Evolutionary conservation across 2,329 filamentous ascomycete species (phyloP).

Genomic region (Alternaria consortialis): DNA sequence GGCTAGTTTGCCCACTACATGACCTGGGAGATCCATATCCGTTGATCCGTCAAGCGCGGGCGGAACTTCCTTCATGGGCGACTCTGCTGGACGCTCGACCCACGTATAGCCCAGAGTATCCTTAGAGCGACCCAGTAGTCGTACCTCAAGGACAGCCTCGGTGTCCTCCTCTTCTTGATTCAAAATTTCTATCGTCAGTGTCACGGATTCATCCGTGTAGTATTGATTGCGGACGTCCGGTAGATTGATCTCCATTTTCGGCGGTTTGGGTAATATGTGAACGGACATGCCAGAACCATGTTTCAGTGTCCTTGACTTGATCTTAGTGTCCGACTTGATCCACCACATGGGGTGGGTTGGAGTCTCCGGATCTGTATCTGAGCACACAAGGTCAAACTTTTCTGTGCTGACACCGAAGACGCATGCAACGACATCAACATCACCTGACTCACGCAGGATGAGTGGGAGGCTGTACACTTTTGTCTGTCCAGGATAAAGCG

Average conservation of each 20-base stretch:
- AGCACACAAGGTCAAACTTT: constrained; percentile 73
- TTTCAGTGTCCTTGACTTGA: constrained; percentile 43
- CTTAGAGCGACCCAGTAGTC: constrained; percentile 68
- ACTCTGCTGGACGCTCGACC: constrained; percentile 51
- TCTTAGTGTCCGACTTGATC: constrained; percentile 33
- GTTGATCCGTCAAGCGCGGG: constrained; percentile 31
- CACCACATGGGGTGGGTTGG: constrained; percentile 45
- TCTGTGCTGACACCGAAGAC: constrained; percentile 70
- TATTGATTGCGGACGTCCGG: constrained; percentile 73
- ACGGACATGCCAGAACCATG: constrained; percentile 61
- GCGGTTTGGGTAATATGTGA: constrained; percentile 84
- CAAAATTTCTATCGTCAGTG: constrained; percentile 72
- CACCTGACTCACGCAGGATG: constrained; percentile 82
- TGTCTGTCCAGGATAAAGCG: constrained; percentile 71
- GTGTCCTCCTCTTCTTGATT: constrained; percentile 88
- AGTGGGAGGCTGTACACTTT: constrained; percentile 76
- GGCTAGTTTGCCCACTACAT: constrained; percentile 48
- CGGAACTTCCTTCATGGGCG: constrained; percentile 43
- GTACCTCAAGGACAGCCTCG: constrained; percentile 73
- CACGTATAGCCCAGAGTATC: constrained; percentile 58
- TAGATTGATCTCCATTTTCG: constrained; percentile 82
- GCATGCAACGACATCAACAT: constrained; percentile 71
- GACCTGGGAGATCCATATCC: constrained; percentile 48
- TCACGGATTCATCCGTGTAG: constrained; percentile 83
- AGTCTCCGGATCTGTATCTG: constrained; percentile 57